Conservation (phyloP, 2,329 filamentous ascomycete genomes). For the Curvularia sp. region DNA sequence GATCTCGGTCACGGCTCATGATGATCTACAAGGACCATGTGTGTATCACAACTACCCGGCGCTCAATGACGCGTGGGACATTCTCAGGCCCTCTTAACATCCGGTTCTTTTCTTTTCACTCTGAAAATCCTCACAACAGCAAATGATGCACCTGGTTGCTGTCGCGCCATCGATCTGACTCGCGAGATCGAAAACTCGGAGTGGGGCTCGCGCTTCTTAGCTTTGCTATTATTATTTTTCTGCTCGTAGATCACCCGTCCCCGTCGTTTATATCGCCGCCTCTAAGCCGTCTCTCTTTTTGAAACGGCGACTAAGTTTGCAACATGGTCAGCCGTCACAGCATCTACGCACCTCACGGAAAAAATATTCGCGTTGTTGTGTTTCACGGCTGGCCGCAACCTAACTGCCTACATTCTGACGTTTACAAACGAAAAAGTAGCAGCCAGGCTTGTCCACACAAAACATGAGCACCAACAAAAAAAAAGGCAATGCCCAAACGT, state of each 20-base stretch:
- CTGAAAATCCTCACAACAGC: background rate
- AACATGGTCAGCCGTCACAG: background rate
- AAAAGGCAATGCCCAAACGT: background rate
- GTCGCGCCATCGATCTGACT: constrained; percentile 11
- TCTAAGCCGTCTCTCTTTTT: background rate
- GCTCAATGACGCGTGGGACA: constrained; percentile 3
- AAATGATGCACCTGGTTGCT: constrained; percentile 7
- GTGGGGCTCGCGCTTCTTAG: constrained; percentile 6
- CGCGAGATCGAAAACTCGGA: background rate
- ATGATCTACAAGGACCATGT: constrained; percentile 9
- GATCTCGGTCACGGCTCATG: constrained; percentile 5
- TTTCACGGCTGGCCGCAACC: background rate
- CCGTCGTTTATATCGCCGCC: background rate
- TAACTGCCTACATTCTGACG: background rate
- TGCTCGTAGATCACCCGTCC: background rate
- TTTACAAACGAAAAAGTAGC: background rate
- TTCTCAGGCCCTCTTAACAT: background rate
- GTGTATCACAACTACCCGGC: constrained; percentile 12
- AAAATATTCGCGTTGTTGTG: background rate
- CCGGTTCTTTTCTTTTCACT: constrained; percentile 1
- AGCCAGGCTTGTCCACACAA: background rate
- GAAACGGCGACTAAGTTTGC: background rate
- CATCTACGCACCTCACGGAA: background rate
- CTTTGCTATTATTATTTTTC: background rate
- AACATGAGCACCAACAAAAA: background rate